phyloP scores from a whole-genome alignment of 495 filamentous ascomycete genomes.

The Glarea lozoyensis region DNA sequence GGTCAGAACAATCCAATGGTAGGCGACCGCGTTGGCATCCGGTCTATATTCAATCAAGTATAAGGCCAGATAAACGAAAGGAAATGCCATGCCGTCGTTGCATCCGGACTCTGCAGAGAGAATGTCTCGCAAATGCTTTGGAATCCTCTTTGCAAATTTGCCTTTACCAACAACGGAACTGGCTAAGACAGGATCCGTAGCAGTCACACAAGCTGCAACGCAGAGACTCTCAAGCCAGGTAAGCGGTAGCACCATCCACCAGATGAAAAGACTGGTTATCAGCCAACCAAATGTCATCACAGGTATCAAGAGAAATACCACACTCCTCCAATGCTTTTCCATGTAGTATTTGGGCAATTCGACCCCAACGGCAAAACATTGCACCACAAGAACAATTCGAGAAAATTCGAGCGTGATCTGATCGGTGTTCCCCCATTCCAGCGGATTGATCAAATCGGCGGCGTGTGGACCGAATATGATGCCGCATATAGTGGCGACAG shows the following conservation, averaged over 20 bases:
- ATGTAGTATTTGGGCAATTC: constrained; percentile 97
- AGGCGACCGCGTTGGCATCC: constrained; percentile 56
- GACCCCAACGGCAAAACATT: constrained; percentile 98
- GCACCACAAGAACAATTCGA: constrained; percentile 93
- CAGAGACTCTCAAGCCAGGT: constrained; percentile 84
- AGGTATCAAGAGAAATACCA: constrained; percentile 77
- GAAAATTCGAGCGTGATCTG: constrained; percentile 96
- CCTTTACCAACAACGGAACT: constrained; percentile 98
- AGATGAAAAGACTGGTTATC: constrained; percentile 87
- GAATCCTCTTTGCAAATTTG: constrained; percentile 95
- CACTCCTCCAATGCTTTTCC: constrained; percentile 96
- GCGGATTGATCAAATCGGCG: constrained; percentile 80
- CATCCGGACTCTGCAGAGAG: constrained; percentile 97
- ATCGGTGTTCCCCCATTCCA: constrained; percentile 84
- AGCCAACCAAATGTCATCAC: constrained; percentile 99
- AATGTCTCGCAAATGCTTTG: constrained; percentile 91
- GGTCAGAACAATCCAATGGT: constrained; percentile 84
- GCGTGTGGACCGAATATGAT: constrained; percentile 97
- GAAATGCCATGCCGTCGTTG: constrained; percentile 99
- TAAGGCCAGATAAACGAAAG: constrained; percentile 87
- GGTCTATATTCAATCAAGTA: constrained; percentile 79
- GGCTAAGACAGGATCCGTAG: constrained; percentile 94
- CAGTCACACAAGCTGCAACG: constrained; percentile 88
- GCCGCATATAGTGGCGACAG: constrained; percentile 90
- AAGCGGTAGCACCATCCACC: constrained; percentile 81